Percentiles rank a stretch among this genome's conserved stretches.
Conservation (phyloP, 805 yeast species). For the Kodamaea kaohsiungensis region DNA sequence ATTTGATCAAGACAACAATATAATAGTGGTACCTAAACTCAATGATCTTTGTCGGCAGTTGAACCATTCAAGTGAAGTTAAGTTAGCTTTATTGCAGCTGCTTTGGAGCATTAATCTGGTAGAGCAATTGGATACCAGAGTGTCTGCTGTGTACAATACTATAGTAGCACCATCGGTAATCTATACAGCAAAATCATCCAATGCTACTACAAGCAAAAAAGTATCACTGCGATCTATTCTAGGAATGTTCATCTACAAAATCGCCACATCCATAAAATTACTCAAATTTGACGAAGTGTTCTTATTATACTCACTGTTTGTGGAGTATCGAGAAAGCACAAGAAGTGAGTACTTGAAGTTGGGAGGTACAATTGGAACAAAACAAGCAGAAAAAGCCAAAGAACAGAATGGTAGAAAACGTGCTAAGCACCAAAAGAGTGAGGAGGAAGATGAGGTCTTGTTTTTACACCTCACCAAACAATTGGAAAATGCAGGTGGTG, state of each 20-base stretch:
- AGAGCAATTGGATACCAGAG: slow-evolving; percentile 47
- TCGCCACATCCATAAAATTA: slow-evolving; percentile 41
- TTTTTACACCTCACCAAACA: neutral
- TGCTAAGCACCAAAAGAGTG: neutral
- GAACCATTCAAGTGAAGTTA: slow-evolving; percentile 28
- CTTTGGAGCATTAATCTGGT: slow-evolving; percentile 49
- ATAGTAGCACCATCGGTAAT: slow-evolving; percentile 16
- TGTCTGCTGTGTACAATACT: slow-evolving; percentile 12
- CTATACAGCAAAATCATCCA: neutral
- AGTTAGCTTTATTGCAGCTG: slow-evolving; percentile 21
- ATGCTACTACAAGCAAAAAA: neutral
- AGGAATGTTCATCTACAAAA: slow-evolving; percentile 47
- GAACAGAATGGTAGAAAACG: neutral
- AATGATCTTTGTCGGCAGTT: slow-evolving; percentile 23
- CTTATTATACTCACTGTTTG: slow-evolving; percentile 37
- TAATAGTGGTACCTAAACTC: slow-evolving; percentile 34
- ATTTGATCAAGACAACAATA: slow-evolving; percentile 14
- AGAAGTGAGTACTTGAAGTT: slow-evolving; percentile 19
- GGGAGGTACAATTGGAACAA: slow-evolving; percentile 9
- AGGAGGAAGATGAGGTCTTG: neutral
- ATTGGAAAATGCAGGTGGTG: slow-evolving; percentile 4
- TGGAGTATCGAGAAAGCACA: slow-evolving; percentile 32
- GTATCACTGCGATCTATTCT: slow-evolving; percentile 25
- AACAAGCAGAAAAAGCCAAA: neutral
- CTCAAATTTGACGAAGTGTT: slow-evolving; percentile 50